These are phyloP conservation scores for Pseudogymnoascus sp. DNA, from an alignment of 2,329 filamentous ascomycete species.

Conservation along the genomic window DNA sequence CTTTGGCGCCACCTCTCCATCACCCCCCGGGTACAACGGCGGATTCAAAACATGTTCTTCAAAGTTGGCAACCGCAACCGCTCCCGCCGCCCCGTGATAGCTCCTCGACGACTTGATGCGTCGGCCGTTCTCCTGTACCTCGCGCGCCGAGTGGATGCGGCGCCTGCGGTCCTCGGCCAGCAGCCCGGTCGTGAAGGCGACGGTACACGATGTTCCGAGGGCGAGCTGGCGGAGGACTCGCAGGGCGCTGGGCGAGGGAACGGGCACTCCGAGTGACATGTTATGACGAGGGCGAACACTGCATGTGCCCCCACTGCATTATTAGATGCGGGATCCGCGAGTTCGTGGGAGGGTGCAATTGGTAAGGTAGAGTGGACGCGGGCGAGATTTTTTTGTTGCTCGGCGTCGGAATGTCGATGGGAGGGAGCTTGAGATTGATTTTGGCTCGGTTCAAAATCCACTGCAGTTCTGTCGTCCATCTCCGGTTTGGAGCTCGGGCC, in stretches of 20 bases:
- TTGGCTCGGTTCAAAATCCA: constrained; percentile 5
- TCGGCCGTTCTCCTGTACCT: constrained; percentile 45
- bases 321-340: neutral
- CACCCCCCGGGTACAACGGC: neutral
- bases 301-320: neutral
- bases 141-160: constrained; percentile 43
- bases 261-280: constrained; percentile 42
- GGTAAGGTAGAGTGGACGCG: too few species aligned
- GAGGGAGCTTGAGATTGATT: neutral
- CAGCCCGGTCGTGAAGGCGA: constrained; percentile 35
- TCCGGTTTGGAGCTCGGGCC: neutral
- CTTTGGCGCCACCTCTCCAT: neutral
- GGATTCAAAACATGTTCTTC: constrained; percentile 15
- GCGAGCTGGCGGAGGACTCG: constrained; percentile 48
- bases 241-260: constrained; percentile 48
- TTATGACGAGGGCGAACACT: constrained; percentile 2
- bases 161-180: constrained; percentile 50
- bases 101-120: constrained; percentile 39
- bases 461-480: constrained; percentile 3
- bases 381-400: neutral
- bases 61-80: constrained; percentile 17
- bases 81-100: constrained; percentile 30
- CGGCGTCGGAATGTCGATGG: neutral
- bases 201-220: constrained; percentile 49
- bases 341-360: neutral